Evolutionary conservation across 2,329 filamentous ascomycete genomes (phyloP).

Genomic region (Penicillium sp.): DNA sequence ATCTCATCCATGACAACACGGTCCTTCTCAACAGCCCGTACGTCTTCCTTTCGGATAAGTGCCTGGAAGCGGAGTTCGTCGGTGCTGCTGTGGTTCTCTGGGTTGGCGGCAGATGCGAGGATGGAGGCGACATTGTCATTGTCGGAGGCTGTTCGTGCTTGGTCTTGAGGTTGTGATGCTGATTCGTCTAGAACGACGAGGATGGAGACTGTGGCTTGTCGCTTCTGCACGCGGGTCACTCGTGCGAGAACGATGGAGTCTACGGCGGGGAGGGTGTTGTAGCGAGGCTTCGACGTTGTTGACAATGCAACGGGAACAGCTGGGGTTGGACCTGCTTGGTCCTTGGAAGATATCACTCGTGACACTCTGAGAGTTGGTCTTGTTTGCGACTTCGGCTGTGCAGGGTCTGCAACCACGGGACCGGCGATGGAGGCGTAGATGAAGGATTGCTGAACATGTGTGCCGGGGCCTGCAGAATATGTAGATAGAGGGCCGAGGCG

Average conservation of each 20-base stretch:
- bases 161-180: conserved; percentile 19
- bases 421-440: conserved; percentile 84
- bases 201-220: conserved; percentile 83
- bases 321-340: not conserved
- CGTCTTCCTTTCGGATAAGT: conserved; percentile 83
- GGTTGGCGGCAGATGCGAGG: conserved; percentile 40
- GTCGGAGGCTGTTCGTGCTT: conserved; percentile 30
- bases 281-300: conserved; percentile 47
- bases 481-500: conserved; percentile 66
- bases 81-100: conserved; percentile 47
- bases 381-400: conserved; percentile 33
- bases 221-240: conserved; percentile 79
- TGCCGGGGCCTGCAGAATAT: conserved; percentile 75
- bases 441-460: conserved; percentile 72
- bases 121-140: conserved; percentile 42
- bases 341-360: conserved; percentile 18
- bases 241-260: conserved; percentile 77
- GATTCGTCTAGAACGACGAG: conserved; percentile 68
- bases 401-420: conserved; percentile 58
- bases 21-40: conserved; percentile 93
- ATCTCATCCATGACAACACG: conserved; percentile 86
- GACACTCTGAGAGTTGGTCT: conserved; percentile 45
- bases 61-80: conserved; percentile 74
- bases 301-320: conserved; percentile 2
- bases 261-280: conserved; percentile 78